Evolutionary conservation across 2,329 filamentous ascomycete genomes (phyloP).

Genomic region (Penicillium fuscoglaucum): DNA sequence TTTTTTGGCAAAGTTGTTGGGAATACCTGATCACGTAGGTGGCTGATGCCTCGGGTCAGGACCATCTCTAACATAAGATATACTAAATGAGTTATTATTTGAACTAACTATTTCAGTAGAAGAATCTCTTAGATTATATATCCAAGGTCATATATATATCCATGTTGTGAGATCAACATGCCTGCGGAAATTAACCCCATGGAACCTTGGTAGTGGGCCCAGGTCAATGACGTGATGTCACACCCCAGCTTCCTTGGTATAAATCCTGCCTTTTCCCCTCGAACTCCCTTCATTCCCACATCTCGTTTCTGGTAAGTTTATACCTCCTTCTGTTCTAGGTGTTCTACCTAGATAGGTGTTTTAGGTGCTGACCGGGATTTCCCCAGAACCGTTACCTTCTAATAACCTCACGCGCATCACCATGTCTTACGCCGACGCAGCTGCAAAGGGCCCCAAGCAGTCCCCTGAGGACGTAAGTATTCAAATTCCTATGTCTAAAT

Average conservation of each 20-base stretch:
- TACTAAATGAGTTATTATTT: neutral
- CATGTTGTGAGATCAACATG: neutral
- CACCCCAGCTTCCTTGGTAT: slow-evolving; percentile 24
- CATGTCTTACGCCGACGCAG: slow-evolving; percentile 53
- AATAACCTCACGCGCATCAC: slow-evolving; percentile 13
- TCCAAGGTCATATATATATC: too few species aligned
- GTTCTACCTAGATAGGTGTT: neutral
- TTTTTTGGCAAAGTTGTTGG: neutral
- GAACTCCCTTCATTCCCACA: neutral
- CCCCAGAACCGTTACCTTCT: neutral
- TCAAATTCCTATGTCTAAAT: neutral
- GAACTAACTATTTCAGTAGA: neutral
- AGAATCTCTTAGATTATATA: neutral
- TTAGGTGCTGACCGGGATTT: neutral
- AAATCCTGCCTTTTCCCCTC: slow-evolving; percentile 22
- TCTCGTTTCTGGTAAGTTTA: slow-evolving; percentile 9
- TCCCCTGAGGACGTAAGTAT: slow-evolving; percentile 49
- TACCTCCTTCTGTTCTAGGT: neutral
- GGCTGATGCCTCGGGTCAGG: slow-evolving; percentile 1
- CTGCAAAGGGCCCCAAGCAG: slow-evolving; percentile 50
- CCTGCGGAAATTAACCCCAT: neutral
- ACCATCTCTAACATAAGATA: neutral
- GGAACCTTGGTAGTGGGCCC: slow-evolving; percentile 13
- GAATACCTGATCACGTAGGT: slow-evolving; percentile 11
- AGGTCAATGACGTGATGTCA: slow-evolving; percentile 39